phyloP scores from a whole-genome alignment of 306 rosid species.

The Hippophae tibetana region DNA sequence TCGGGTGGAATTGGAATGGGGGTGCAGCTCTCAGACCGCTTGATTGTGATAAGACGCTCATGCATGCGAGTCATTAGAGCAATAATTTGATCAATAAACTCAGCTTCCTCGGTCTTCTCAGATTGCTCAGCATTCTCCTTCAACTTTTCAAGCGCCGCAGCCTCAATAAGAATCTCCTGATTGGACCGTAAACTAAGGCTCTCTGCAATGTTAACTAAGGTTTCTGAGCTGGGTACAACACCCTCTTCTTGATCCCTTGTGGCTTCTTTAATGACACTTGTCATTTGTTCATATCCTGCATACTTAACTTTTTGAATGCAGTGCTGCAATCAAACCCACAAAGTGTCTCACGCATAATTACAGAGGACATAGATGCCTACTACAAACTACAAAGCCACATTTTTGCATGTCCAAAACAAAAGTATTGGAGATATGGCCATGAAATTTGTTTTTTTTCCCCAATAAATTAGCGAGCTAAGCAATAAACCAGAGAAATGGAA shows the following conservation, averaged over 20 bases:
- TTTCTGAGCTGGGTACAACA: constrained; percentile 51
- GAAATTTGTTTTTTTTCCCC: too few relatives aligned
- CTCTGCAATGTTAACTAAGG: constrained; percentile 56
- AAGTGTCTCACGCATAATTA: constrained; percentile 22
- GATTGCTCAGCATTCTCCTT: constrained; percentile 80
- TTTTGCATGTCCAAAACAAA: too few relatives aligned
- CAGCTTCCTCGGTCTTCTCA: constrained; percentile 60
- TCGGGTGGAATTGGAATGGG: constrained; percentile 77
- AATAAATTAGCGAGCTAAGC: too few relatives aligned
- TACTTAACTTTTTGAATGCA: constrained; percentile 63
- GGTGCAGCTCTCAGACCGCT: constrained; percentile 60
- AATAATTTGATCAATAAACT: constrained; percentile 66
- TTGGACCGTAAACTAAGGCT: constrained; percentile 51
- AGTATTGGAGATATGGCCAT: too few relatives aligned
- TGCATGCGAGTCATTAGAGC: constrained; percentile 49
- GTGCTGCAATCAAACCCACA: constrained; percentile 42
- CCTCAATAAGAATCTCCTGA: constrained; percentile 81
- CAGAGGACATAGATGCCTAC: not conserved
- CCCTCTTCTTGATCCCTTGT: constrained; percentile 47
- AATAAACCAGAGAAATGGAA: too few relatives aligned
- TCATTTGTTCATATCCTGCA: constrained; percentile 45
- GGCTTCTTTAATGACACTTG: constrained; percentile 50
- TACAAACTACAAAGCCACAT: too few relatives aligned
- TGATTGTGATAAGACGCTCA: constrained; percentile 47
- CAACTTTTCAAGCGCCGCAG: constrained; percentile 77